Evolutionary conservation across 202 grass and related monocot genomes (phyloP), one percentile per base, ranked within the genome.

Genomic region (Musa balbisiana): DNA sequence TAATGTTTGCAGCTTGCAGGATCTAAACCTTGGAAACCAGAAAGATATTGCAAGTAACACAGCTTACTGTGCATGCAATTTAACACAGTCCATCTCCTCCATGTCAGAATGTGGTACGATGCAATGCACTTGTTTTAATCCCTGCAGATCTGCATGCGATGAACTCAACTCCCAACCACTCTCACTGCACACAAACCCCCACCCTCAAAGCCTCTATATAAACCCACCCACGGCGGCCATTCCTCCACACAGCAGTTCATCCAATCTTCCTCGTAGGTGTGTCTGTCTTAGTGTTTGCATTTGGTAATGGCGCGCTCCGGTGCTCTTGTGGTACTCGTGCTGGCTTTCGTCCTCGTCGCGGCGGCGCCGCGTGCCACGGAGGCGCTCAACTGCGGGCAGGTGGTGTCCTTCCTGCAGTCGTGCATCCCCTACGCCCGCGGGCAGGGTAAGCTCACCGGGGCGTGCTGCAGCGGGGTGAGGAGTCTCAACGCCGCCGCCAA

Each of bases 381-480:
- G 3, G 82, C 63, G 8, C 17, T 96, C 22, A 80, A 89, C 12
- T 96, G 88, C 80, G 68, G 76, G 1, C 3, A 74, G 16, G 92
- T 91, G 84, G 85, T 86, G 78, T 79, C 17, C 73, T 77, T 80
- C 21, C 82, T 96, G 78, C 86, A 87, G 89, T 86, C 89, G 16
- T 96, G 92, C 83, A 71, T 96, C 50, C 52, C 67, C 51, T 96
- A 63, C 82, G 86, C 87, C 27, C 84, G 83, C 75, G 11, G 15
- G 84, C 82, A 80, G 60, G 82, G 86, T 0, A 9, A 33, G 56
- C 76, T 84, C 3, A 10, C 72, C 1, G 21, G 15, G 10, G 17
- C 14, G 0, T 96, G 92, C 82, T 96, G 92, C 86, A n/a, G 26
- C 64, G 92, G 92, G 65, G 82, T 96, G 66, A 80, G 69, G 33